Base-by-base conservation (phyloP, 2,329 filamentous ascomycete species). In the Fusarium dlaminii region DNA sequence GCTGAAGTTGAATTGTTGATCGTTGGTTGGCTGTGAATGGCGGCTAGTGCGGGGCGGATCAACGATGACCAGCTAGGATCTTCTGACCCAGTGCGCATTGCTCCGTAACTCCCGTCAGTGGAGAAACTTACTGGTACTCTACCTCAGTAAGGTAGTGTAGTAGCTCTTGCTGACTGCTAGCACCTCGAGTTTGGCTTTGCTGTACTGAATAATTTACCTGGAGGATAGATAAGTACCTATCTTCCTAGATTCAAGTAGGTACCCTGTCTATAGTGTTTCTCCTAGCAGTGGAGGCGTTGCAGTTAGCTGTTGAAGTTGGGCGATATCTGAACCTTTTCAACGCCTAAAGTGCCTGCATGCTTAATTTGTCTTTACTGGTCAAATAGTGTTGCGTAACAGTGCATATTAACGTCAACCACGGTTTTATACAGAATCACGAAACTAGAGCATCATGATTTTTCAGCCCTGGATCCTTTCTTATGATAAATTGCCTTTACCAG, bases 11-110 rank as follows among this genome's bases (percentile, higher is more conserved):
- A 32, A 48, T 70, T 75, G 69, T 66, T 71, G 67, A 61, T 63
- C 52, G 64, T 61, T 58, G 63, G 68, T 61, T 65, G 51, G 63
- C 29, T 63, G 32, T 39, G 24, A 52, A 60, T 52, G 39, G 48
- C 63, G 43, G 49, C 34, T 48, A 30, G n/a, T 65, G 72, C 65
- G 73, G 73, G 73, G 73, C 72, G 73, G 72, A 75, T 79, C 75
- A 79, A 79, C 66, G 75, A 78, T 77, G 77, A 71, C 65, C 75
- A 75, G 67, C 66, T 52, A 63, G 65, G 70, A 66, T 58, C 64
- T 58, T 46, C 55, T 67, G 37, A 30, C 32, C 68, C 63, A 59
- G 34, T 42, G 24, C n/a, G 30, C 18, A 60, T 22, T 61, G 14
- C 51, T 46, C 43, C 11, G 43, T 46, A 29, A 27, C 43, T 39